Conservation (phyloP, 202 grass and related monocot genomes). For the Musa balbisiana region DNA sequence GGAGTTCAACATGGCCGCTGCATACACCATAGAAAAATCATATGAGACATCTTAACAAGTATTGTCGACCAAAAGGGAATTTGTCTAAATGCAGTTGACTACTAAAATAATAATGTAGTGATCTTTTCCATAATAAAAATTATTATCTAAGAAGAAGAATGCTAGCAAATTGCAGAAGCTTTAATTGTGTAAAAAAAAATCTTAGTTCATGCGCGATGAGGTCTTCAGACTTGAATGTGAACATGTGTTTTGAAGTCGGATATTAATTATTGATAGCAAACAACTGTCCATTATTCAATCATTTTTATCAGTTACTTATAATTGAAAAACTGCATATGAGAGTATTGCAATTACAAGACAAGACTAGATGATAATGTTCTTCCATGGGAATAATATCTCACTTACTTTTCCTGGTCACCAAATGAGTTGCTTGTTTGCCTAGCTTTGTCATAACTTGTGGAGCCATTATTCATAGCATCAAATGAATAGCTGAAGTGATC, state of each 20-base stretch:
- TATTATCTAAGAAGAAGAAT: too few species aligned
- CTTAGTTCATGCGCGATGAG: too few species aligned
- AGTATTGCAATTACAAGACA: too few species aligned
- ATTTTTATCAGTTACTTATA: too few species aligned
- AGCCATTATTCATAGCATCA: conserved; percentile 24
- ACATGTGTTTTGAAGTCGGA: too few species aligned
- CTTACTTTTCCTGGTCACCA: conserved; percentile 40
- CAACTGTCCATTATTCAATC: too few species aligned
- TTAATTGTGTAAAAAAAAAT: too few species aligned
- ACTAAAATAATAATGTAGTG: background rate
- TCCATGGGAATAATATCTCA: background rate
- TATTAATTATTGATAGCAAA: too few species aligned
- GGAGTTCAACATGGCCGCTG: conserved; percentile 55
- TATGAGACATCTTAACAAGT: background rate
- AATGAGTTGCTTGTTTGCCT: conserved; percentile 23
- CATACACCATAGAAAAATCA: conserved; percentile 2
- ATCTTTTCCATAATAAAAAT: too few species aligned
- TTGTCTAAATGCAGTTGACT: background rate
- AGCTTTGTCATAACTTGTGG: conserved; percentile 28
- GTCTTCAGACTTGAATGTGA: too few species aligned
- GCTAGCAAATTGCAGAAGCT: too few species aligned
- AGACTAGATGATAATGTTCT: background rate
- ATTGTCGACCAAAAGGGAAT: background rate
- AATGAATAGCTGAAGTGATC: conserved; percentile 14
- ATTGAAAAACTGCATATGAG: too few species aligned